Base-by-base conservation (phyloP, 140 eudicot species). In the Flaveria floridana region DNA sequence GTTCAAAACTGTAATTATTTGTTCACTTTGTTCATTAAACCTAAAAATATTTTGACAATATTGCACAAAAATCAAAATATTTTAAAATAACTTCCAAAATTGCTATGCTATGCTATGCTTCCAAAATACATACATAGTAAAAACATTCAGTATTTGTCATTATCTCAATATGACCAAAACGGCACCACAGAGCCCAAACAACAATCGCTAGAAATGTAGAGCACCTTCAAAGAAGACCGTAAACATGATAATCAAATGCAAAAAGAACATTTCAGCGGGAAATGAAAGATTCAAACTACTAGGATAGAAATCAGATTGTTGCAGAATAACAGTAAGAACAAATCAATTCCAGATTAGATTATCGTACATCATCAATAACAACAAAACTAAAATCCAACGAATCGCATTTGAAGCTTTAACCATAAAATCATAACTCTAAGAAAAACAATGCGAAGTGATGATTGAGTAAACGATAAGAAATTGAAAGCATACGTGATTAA, bases 401-500 rank as follows among this genome's bases (percentile, higher is more conserved):
- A 71, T 53, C 19, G 47, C 37, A 2, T 12, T 50, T 71, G 50
- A 53, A 71, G 21, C 34, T 28, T 30, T n/a, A 70, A 71, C 34
- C 52, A 30, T 28, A 26, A 71, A 51, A 18, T 34, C 7, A 34
- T 6, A 52, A 13, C 16, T 13, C 20, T 10, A 73, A 39, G 14
- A 21, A 14, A 41, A 56, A 37, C 9, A 34, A 34, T 34, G 41
- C 41, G 41, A 34, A 34, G 41, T 4, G 41, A 4, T 34, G 41
- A 34, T 34, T 34, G 41, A 23, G 19, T 47, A 20, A 26, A 70
- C 14, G 4, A 46, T 21, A 58, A 53, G 25, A 53, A 53, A n/a
- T n/a, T 5, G 2, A 21, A 58, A 73, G 1, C 28, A 44, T 59
- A 48, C 42, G 57, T 73, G 77, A 73, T 73, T 73, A 73, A 73